Evolutionary conservation across 106 monocot genomes (phyloP).

Genomic region (Ottelia alismoides): DNA sequence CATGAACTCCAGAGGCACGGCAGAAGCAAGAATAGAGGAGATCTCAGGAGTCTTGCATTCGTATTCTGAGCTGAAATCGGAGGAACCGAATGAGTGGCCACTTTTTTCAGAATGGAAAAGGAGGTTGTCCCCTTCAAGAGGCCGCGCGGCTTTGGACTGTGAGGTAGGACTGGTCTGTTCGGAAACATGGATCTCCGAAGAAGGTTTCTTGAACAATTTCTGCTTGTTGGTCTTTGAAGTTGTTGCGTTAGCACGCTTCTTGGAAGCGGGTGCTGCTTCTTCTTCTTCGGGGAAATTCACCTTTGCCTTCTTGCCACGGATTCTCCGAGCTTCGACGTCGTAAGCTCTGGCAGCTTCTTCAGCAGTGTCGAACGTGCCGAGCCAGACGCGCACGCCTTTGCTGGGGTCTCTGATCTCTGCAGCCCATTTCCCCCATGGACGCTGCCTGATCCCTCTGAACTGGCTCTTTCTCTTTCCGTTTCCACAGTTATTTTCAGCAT

Average conservation of each 20-base stretch:
- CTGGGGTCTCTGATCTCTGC: conserved; percentile 81
- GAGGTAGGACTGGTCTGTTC: too few relatives aligned
- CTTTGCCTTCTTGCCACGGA: conserved; percentile 77
- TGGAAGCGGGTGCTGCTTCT: background rate
- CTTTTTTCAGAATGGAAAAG: conserved; percentile 26
- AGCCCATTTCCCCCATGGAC: conserved; percentile 88
- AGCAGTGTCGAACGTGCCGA: conserved; percentile 80
- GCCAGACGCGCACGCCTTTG: conserved; percentile 85
- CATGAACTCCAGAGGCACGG: conserved; percentile 14
- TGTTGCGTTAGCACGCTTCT: conserved; percentile 6
- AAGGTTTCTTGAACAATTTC: conserved; percentile 11
- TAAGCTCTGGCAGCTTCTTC: conserved; percentile 86
- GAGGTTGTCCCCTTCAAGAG: conserved; percentile 1
- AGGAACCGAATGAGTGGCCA: conserved; percentile 26
- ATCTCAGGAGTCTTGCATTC: conserved; percentile 27
- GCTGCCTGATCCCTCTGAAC: conserved; percentile 70
- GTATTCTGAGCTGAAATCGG: conserved; percentile 12
- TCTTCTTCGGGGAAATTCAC: conserved; percentile 59
- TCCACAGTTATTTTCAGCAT: conserved; percentile 21
- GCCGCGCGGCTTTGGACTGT: too few relatives aligned
- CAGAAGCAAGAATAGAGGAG: conserved; percentile 18
- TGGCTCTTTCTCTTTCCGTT: conserved; percentile 68
- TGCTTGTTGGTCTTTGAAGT: conserved; percentile 5
- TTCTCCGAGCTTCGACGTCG: conserved; percentile 61
- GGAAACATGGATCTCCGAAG: background rate